These are phyloP conservation scores for Quercus aquifolioides DNA, from an alignment of 306 rosid species.

Conservation along the genomic window DNA sequence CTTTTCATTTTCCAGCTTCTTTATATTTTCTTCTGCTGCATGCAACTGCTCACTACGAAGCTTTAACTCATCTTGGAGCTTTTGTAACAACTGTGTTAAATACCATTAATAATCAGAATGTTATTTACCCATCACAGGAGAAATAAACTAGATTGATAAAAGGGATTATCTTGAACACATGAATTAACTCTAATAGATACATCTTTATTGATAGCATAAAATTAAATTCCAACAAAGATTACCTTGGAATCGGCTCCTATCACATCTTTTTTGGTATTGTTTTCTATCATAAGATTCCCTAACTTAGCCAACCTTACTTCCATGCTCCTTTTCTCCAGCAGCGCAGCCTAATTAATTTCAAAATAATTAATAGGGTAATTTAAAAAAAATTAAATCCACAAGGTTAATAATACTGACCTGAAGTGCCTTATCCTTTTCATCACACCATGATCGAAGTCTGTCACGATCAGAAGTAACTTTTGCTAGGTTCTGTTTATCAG, in stretches of 20 bases:
- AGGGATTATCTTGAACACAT: not conserved
- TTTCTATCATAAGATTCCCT: slow-evolving; percentile 52
- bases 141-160: slow-evolving; percentile 2
- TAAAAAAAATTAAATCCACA: not conserved
- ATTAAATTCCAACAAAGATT: slow-evolving; percentile 13
- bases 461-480: slow-evolving; percentile 54
- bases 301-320: slow-evolving; percentile 64
- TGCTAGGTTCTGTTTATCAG: slow-evolving; percentile 50
- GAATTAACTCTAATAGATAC: slow-evolving; percentile 10
- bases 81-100: slow-evolving; percentile 40
- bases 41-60: slow-evolving; percentile 51
- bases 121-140: slow-evolving; percentile 7
- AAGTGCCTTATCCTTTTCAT: slow-evolving; percentile 71
- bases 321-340: slow-evolving; percentile 60
- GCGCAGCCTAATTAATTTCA: slow-evolving; percentile 51
- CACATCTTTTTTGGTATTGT: slow-evolving; percentile 39
- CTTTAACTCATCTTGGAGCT: slow-evolving; percentile 74
- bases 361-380: slow-evolving; percentile 1
- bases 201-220: not conserved
- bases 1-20: slow-evolving; percentile 59
- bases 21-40: slow-evolving; percentile 60
- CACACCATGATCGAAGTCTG: slow-evolving; percentile 47
- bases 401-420: slow-evolving; percentile 51
- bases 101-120: slow-evolving; percentile 7
- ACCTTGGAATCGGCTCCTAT: slow-evolving; percentile 63